Evolutionary conservation across 805 yeast species (phyloP).

Genomic region (Torulaspora delbrueckii): DNA sequence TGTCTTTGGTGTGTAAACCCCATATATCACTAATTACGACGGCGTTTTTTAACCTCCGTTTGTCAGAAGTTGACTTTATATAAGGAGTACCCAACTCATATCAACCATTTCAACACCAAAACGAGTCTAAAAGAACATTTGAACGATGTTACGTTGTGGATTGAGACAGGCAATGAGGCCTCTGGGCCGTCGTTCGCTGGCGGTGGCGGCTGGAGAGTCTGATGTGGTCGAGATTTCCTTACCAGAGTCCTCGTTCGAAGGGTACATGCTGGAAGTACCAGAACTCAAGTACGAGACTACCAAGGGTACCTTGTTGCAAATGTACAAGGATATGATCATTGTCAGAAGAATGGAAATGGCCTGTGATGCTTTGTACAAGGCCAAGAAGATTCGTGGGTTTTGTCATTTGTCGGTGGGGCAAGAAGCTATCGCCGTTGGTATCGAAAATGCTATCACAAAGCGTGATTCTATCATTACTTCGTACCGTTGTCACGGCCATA

Average conservation of each 20-base stretch:
- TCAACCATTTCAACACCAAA: neutral
- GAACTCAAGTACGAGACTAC: constrained; percentile 69
- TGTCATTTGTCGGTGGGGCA: constrained; percentile 98
- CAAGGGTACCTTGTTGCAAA: constrained; percentile 72
- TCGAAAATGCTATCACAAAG: constrained; percentile 85
- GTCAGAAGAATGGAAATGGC: constrained; percentile 99
- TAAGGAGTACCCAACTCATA: neutral
- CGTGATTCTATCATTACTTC: constrained; percentile 91
- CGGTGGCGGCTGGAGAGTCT: constrained; percentile 19
- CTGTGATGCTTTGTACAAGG: constrained; percentile 95
- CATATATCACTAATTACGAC: constrained; percentile 1
- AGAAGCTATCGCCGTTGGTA: constrained; percentile 98
- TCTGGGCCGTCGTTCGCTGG: constrained; percentile 9
- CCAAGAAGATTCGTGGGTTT: constrained; percentile 97
- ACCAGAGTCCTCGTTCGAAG: constrained; percentile 79
- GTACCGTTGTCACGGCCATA: constrained; percentile 98
- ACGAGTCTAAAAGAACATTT: neutral
- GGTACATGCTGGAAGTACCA: constrained; percentile 75
- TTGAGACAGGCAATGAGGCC: neutral
- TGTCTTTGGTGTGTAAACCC: neutral
- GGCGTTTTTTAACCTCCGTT: neutral
- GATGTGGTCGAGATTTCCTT: constrained; percentile 49
- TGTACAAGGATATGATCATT: constrained; percentile 94
- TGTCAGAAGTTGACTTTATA: neutral
- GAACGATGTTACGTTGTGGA: neutral